Evolutionary conservation across 164 flowering plant genomes (phyloP).

Genomic region (Santalum album): DNA sequence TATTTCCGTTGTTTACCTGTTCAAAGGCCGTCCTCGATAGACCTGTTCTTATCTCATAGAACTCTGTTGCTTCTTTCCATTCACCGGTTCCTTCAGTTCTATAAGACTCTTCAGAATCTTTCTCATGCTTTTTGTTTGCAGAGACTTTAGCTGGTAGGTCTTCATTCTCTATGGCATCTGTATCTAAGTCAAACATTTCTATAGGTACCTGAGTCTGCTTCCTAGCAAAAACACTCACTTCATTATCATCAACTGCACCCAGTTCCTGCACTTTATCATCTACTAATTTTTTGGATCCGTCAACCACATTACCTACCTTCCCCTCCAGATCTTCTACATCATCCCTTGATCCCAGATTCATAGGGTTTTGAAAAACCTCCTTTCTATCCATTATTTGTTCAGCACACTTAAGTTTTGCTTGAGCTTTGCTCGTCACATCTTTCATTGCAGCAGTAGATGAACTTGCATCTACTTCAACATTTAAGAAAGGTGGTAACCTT

Average conservation of each 20-base stretch:
- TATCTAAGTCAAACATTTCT: no score
- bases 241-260: slow-evolving; percentile 14
- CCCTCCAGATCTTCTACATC: slow-evolving; percentile 20
- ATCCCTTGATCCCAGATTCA: slow-evolving; percentile 21
- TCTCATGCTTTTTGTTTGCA: no score
- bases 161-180: no score
- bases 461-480: slow-evolving; percentile 69
- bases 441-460: slow-evolving; percentile 66
- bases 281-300: slow-evolving; percentile 13
- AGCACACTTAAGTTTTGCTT: slow-evolving; percentile 52
- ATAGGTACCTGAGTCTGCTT: no score
- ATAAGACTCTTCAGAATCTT: no score
- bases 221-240: slow-evolving; percentile 11
- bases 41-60: no score
- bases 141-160: no score
- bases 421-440: slow-evolving; percentile 62
- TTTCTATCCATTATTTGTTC: slow-evolving; percentile 46
- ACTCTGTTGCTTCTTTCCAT: no score
- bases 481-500: slow-evolving; percentile 47
- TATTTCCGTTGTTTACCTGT: no score
- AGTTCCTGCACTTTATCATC: slow-evolving; percentile 19
- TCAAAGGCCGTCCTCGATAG: no score
- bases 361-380: slow-evolving; percentile 26
- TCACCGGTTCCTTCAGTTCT: no score
- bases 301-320: slow-evolving; percentile 13